Percentiles rank a stretch among this genome's conserved stretches.
These are phyloP conservation scores for Globisporangium nagaii DNA, from an alignment of 352 stramenopile genomes.

Conservation along the genomic window DNA sequence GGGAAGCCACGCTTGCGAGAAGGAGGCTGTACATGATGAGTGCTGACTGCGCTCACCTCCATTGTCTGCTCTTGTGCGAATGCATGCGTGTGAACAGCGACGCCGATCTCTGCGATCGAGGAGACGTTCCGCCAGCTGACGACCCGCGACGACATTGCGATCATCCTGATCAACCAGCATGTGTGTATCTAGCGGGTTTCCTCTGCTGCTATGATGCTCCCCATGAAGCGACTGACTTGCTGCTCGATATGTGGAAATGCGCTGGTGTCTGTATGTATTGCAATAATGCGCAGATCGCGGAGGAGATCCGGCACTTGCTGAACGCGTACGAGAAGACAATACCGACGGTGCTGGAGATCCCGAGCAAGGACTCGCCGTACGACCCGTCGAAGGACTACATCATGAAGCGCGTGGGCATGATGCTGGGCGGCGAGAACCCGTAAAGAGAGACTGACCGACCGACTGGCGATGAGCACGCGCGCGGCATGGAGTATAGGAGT, in stretches of 20 bases:
- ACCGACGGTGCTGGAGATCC: conserved; percentile 98
- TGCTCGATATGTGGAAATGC: not conserved
- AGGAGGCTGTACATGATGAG: not conserved
- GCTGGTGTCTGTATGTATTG: not conserved
- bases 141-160: conserved; percentile 95
- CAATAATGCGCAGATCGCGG: conserved; percentile 83
- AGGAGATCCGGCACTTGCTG: conserved; percentile 97
- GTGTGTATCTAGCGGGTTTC: too few relatives aligned
- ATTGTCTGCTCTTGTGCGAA: not conserved
- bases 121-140: conserved; percentile 92
- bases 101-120: conserved; percentile 86
- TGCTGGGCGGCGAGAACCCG: conserved; percentile 82
- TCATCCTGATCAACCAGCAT: conserved; percentile 99
- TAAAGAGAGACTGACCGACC: not conserved
- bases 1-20: not conserved
- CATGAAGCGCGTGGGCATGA: conserved; percentile 96
- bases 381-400: conserved; percentile 99
- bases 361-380: conserved; percentile 94
- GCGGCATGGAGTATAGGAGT: too few relatives aligned
- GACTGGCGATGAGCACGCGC: not conserved
- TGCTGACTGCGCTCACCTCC: too few relatives aligned
- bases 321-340: conserved; percentile 98
- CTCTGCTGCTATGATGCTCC: not conserved
- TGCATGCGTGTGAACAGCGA: conserved; percentile 37
- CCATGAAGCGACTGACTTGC: not conserved